Evolutionary conservation across 169 alveolate species (phyloP), one percentile per base, ranked within the genome.

Genomic region (Babesia divergens): DNA sequence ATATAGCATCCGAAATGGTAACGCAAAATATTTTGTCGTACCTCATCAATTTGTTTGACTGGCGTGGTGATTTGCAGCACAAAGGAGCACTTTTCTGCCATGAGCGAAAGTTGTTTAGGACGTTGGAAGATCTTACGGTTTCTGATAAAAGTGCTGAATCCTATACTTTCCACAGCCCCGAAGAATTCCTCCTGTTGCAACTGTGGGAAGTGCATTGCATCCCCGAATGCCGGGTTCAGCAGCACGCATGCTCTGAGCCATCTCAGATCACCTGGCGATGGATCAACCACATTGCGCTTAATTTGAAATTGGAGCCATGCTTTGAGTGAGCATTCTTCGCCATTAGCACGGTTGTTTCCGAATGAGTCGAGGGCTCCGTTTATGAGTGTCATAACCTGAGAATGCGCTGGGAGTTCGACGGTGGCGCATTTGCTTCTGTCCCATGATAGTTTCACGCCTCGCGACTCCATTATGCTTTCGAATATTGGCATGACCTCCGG

Each of bases 171-270:
- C 38, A 77, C 44, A 2, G 43, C 49, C 18, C 77, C 82, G 54
- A 77, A 77, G 60, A 77, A 77, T 51, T 77, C 86, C 46, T 77
- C 82, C 14, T 53, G 75, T 6, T 44, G 50, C 35, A 77, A 32
- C 76, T 66, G 82, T 20, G 82, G 86, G 38, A 77, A 67, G 56
- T 77, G 83, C 71, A 77, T 40, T 6, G 84, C 74, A n/a, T 77
- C 86, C n/a, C 74, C 82, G 44, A 67, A 77, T 6, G 66, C n/a
- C 8, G 55, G 37, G 34, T 67, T 68, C 3, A 77, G 6, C 34
- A 54, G 11, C 20, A 83, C 51, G 29, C 77, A 66, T 6, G 68
- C 56, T 22, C 86, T 68, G 8, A 77, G 67, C 86, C 86, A 77
- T 8, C 86, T 50, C 56, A 69, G 37, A 35, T 77, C 82, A 2